Evolutionary conservation across 2,329 filamentous ascomycete genomes (phyloP).

Genomic region (Grosmannia serpens): DNA sequence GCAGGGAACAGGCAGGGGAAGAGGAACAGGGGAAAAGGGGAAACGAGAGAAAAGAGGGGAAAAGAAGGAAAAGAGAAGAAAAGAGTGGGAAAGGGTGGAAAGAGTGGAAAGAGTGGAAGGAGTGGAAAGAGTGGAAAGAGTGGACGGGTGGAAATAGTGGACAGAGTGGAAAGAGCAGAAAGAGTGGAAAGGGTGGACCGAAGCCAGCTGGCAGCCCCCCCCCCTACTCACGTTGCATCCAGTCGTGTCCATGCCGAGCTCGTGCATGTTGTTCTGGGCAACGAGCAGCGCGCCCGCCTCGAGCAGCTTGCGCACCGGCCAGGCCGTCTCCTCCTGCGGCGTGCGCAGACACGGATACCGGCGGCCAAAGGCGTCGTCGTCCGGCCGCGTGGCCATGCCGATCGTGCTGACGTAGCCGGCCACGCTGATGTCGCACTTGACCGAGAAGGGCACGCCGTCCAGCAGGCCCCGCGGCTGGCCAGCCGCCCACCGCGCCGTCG

Average conservation of each 20-base stretch:
- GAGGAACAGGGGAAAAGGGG: no score
- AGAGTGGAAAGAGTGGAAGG: no score
- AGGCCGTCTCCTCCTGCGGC: conserved; percentile 45
- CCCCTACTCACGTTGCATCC: conserved; percentile 56
- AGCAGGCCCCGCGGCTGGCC: conserved; percentile 56
- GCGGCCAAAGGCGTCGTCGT: conserved; percentile 27
- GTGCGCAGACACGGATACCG: conserved; percentile 36
- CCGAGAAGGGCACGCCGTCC: conserved; percentile 71
- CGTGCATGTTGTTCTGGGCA: conserved; percentile 72
- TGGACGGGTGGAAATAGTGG: no score
- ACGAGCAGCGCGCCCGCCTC: conserved; percentile 65
- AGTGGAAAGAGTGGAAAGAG: no score
- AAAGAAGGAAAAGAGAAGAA: no score
- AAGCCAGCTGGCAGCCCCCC: no score
- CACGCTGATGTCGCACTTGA: conserved; percentile 72
- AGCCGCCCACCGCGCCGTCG: conserved; percentile 58
- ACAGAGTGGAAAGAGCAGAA: no score
- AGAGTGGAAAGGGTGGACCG: no score
- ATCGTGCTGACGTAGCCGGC: conserved; percentile 57
- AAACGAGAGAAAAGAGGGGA: no score
- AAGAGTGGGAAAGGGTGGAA: no score
- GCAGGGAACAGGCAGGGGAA: no score
- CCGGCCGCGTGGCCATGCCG: conserved; percentile 42
- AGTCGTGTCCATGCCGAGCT: conserved; percentile 69
- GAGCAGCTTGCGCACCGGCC: conserved; percentile 60